These are phyloP conservation scores for Powellomyces hirtus DNA, from an alignment of 192 early-diverging fungal genomes.

Conservation along the genomic window DNA sequence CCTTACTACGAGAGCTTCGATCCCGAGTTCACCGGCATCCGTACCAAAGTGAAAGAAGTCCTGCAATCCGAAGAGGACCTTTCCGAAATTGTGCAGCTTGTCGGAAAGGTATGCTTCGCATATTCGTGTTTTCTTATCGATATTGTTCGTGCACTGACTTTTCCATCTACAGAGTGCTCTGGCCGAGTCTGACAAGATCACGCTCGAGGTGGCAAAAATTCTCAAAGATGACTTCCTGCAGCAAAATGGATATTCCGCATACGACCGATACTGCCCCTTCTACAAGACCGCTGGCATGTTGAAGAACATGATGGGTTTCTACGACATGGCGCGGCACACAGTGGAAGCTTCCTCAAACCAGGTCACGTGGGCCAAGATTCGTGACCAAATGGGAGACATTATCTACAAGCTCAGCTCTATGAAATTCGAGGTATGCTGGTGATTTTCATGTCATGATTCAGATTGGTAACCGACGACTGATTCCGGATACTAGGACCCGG, in stretches of 20 bases:
- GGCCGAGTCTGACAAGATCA: constrained; percentile 98
- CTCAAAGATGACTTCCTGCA: constrained; percentile 99
- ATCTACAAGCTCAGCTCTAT: constrained; percentile 97
- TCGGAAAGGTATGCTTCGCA: constrained; percentile 76
- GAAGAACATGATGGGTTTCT: constrained; percentile 96
- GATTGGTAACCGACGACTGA: too few relatives aligned
- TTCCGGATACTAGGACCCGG: constrained; percentile 77
- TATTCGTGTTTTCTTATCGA: background rate
- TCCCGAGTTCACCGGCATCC: constrained; percentile 87
- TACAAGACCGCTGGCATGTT: constrained; percentile 99
- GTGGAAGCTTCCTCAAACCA: constrained; percentile 88
- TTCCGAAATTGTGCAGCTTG: constrained; percentile 99
- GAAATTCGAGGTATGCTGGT: constrained; percentile 96
- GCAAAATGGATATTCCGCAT: constrained; percentile 98
- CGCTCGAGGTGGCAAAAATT: constrained; percentile 93
- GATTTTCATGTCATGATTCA: too few relatives aligned
- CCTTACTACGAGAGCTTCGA: constrained; percentile 93
- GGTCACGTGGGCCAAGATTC: constrained; percentile 94
- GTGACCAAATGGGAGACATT: constrained; percentile 86
- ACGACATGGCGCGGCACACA: constrained; percentile 89
- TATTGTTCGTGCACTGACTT: too few relatives aligned
- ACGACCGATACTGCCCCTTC: constrained; percentile 99
- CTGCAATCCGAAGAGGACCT: constrained; percentile 98
- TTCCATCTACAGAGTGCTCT: constrained; percentile 54
- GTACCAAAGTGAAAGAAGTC: constrained; percentile 96